Evolutionary conservation across 2,329 filamentous ascomycete genomes (phyloP), one percentile per base, ranked within the genome.

Genomic region (Bipolaris oryzae): DNA sequence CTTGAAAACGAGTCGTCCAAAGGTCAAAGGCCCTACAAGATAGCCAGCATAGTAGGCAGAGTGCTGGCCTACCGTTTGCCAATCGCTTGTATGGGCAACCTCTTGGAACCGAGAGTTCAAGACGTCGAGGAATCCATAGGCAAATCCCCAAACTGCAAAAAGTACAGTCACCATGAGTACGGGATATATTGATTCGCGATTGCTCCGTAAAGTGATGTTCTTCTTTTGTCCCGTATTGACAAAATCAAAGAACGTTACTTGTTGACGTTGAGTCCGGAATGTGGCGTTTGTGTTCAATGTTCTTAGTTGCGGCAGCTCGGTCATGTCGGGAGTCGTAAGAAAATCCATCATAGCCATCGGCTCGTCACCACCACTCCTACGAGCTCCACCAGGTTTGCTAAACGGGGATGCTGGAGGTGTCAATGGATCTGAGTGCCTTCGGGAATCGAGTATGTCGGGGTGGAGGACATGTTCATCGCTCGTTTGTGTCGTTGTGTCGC

Each of bases 101-200:
- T 76, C 70, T 34, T 88, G 85, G 50, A 92, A 87, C 21, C 86
- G 86, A 18, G 82, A 83, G 72, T 96, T 96, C 25, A 97, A 83
- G 0, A 88, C 89, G 68, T 95, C 92, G 5, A 96, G 80, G 1
- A 96, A 82, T 0, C 93, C 93, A 66, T 96, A 96, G 0, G 92
- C 92, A 55, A 96, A 89, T 0, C 93, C 93, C 92, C 92, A 96
- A 2, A 96, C 79, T 62, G 96, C 87, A 77, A 96, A 96, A 0
- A 96, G 80, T 6, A 93, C 84, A 1, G 90, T 91, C 20, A 96
- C 91, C 61, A 91, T 81, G 15, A 84, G 82, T 68, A 90, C 88
- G 61, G 91, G 91, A 61, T 87, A 89, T 63, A 90, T 78, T 0
- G 88, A 90, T 60, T 92, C 89, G 10, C 77, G 72, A 1, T 81